phyloP scores from a whole-genome alignment of 2,329 filamentous ascomycete genomes.

The Fusarium sp. region DNA sequence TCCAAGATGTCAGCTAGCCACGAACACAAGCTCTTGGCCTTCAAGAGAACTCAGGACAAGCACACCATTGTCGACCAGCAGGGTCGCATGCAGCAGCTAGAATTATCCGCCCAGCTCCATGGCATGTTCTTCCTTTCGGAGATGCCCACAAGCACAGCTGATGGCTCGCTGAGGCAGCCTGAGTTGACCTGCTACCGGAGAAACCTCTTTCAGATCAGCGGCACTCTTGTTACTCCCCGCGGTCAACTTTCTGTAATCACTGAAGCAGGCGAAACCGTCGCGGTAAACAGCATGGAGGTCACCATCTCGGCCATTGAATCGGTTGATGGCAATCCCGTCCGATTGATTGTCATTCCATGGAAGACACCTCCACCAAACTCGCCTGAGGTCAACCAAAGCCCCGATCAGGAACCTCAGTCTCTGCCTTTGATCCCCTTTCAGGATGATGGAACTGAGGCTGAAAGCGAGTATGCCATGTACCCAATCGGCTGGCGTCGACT shows the following conservation, averaged over 20 bases:
- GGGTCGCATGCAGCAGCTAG: constrained; percentile 73
- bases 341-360: constrained; percentile 97
- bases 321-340: constrained; percentile 91
- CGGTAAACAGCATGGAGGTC: constrained; percentile 87
- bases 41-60: constrained; percentile 72
- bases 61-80: constrained; percentile 73
- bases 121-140: constrained; percentile 93
- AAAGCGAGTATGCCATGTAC: constrained; percentile 90
- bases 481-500: constrained; percentile 95
- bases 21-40: constrained; percentile 74
- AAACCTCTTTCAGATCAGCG: constrained; percentile 96
- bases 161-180: constrained; percentile 75
- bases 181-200: constrained; percentile 96
- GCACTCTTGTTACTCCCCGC: constrained; percentile 85
- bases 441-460: constrained; percentile 71
- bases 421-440: constrained; percentile 81
- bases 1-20: constrained; percentile 72
- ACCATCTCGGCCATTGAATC: constrained; percentile 95
- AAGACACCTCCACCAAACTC: constrained; percentile 91
- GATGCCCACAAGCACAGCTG: constrained; percentile 75
- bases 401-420: constrained; percentile 88
- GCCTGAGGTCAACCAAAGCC: constrained; percentile 73
- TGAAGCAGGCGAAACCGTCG: constrained; percentile 87
- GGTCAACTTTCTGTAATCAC: constrained; percentile 85
- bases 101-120: constrained; percentile 81